Base-by-base conservation (phyloP, 257 asterid species). In the Lithospermum erythrorhizon region DNA sequence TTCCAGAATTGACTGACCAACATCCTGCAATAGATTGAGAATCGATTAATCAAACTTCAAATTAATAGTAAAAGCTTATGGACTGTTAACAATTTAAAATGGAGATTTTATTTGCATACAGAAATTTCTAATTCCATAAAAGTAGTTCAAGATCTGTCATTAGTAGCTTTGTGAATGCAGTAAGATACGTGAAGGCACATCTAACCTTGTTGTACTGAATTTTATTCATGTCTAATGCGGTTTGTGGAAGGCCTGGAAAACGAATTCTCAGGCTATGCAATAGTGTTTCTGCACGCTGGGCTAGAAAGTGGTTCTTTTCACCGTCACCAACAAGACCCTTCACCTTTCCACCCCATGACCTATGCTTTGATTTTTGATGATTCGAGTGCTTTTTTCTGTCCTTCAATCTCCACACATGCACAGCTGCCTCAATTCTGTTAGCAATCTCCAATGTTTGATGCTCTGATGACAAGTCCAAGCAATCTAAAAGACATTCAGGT, bases 211-310 rank as follows among this genome's bases (percentile, higher is more conserved):
- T 89, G 69, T 83, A 87, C 73, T 89, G 99, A 67, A 93, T 93
- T 73, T 93, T 89, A 86, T 80, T 80, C 97, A 89, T 93, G 61
- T 93, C 97, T 30, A 93, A 74, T 5, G 99, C 88, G 62, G 99
- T 89, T 67, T 93, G 99, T 61, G 99, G 97, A 55, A 93, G 96
- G 54, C 96, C 91, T 3, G 99, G 99, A 61, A 87, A 93, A 25
- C 95, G 90, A 49, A 71, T 79, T 70, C 87, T 77, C 60, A 89
- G 81, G 74, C 82, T 77, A 1, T 79, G 91, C 82, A 93, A 69
- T 55, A 93, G 81, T 25, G 81, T 77, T 68, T 86, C 95, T 51
- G 99, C 91, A 18, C 95, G 86, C 58, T 87, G 87, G 10, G 89
- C 85, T 55, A 89, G 75, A 73, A 68, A 74, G 8, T 56, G 84